Conservation (phyloP, 371 early-diverging fungal species). For the Mortierella sp. region DNA sequence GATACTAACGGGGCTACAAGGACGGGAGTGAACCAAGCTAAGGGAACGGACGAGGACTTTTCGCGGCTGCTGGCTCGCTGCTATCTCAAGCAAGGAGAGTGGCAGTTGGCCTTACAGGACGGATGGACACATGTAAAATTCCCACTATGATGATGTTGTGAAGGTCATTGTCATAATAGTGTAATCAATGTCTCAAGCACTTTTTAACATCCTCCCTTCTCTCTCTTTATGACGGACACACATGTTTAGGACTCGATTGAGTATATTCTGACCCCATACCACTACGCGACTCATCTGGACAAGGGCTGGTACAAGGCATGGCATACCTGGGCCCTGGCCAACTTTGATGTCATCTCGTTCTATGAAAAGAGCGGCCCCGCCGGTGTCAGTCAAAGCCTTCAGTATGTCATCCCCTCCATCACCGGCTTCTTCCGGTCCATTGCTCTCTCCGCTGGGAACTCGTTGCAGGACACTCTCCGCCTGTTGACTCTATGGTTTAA, state of each 20-base stretch:
- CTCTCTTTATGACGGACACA: too few species aligned
- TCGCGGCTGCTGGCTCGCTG: constrained; percentile 86
- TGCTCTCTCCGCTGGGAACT: constrained; percentile 89
- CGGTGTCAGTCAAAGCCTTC: constrained; percentile 23
- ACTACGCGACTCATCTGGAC: constrained; percentile 91
- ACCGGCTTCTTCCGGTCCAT: constrained; percentile 95
- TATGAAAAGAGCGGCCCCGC: constrained; percentile 61
- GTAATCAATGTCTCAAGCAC: background rate
- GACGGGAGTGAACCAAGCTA: constrained; percentile 14
- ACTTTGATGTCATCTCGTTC: constrained; percentile 89
- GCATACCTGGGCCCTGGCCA: constrained; percentile 97
- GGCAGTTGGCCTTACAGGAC: constrained; percentile 87
- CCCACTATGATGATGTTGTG: background rate
- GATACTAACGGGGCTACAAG: constrained; percentile 20
- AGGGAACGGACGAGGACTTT: constrained; percentile 60
- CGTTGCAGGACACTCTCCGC: constrained; percentile 96
- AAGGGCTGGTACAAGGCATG: constrained; percentile 98
- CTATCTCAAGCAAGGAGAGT: constrained; percentile 93
- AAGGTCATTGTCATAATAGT: background rate
- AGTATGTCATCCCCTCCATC: constrained; percentile 58
- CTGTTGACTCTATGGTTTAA: constrained; percentile 97
- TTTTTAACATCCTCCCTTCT: background rate
- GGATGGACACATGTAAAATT: constrained; percentile 69
- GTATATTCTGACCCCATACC: constrained; percentile 83
- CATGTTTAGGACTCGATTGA: constrained; percentile 69